These are phyloP conservation scores for Vanrija sp. DNA, from an alignment of 1,284 basidiomycete genomes.

Conservation along the genomic window DNA sequence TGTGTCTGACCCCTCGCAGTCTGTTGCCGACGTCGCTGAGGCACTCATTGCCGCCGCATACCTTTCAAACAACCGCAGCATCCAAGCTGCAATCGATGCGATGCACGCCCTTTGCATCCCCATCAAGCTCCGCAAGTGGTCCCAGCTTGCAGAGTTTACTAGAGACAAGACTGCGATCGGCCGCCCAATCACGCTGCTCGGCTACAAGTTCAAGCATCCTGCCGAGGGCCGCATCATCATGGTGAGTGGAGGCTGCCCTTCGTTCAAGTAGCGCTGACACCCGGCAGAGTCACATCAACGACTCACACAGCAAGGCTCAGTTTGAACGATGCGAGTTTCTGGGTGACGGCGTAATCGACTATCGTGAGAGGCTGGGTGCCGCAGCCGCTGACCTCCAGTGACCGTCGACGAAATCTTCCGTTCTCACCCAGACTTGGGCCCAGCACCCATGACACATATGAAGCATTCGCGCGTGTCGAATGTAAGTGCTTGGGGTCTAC, in stretches of 20 bases:
- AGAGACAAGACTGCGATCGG: background rate
- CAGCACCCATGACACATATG: slow-evolving; percentile 23
- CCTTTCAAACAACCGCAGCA: slow-evolving; percentile 14
- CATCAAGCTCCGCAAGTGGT: slow-evolving; percentile 18
- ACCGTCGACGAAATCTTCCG: slow-evolving; percentile 22
- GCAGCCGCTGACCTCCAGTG: slow-evolving; percentile 12
- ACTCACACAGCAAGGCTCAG: background rate
- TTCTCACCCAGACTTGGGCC: slow-evolving; percentile 17
- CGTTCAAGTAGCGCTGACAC: background rate
- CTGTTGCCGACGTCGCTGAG: slow-evolving; percentile 40
- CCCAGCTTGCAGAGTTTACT: slow-evolving; percentile 5
- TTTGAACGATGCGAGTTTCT: slow-evolving; percentile 27
- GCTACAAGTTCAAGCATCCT: slow-evolving; percentile 26
- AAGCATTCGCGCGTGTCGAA: slow-evolving; percentile 22
- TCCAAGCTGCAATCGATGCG: slow-evolving; percentile 28
- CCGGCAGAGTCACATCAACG: background rate
- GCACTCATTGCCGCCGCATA: slow-evolving; percentile 38
- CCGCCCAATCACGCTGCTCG: slow-evolving; percentile 18
- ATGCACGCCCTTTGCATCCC: slow-evolving; percentile 23
- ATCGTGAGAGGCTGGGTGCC: slow-evolving; percentile 15
- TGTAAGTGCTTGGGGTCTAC: background rate
- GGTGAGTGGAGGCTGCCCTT: slow-evolving; percentile 14
- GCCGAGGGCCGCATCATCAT: slow-evolving; percentile 10
- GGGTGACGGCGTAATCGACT: slow-evolving; percentile 29
- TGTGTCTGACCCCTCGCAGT: slow-evolving; percentile 22